Base-by-base conservation (phyloP, 805 yeast genomes). In the Kodamaea restingae region DNA sequence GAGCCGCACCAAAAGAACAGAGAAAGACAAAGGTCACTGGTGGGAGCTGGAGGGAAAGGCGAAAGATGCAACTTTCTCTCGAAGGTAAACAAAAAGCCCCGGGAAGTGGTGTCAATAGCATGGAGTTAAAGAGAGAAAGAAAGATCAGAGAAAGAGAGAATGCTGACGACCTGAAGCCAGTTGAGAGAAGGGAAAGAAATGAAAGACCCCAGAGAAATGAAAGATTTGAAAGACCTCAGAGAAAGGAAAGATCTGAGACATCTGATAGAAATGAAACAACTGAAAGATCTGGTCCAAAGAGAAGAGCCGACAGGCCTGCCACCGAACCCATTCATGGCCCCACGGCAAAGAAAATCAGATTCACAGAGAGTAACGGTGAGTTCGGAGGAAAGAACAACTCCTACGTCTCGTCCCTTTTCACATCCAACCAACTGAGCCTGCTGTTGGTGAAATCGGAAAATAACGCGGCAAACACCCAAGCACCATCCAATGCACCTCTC, bases 351-450 rank as follows among this genome's bases (percentile, higher is more conserved):
- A 61, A 59, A 44, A 60, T 60, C n/a, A 61, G 66, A 44, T 66
- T 67, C 45, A 47, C 67, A 3, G 81, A 76, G 53, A 60, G 71
- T 7, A 64, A 70, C 38, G 81, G 81, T 4, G 74, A 70, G 46
- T 54, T 55, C 37, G 80, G 79, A 5, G 82, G 82, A 3, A 70
- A 67, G 42, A 68, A 74, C 46, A 73, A 75, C 47, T 79, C 91
- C 7, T 80, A 81, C 50, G 88, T 91, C 2, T 86, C 97, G 0
- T 91, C 97, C 1, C 65, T 91, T 38, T 91, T 91, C 69, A 67
- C 73, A 1, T 61, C 70, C 18, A 66, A 66, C 43, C 51, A 41
- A 8, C 38, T 43, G 18, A 50, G 48, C 18, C 75, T 90, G 0
- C 76, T 84, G 2, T 79, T 81, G 45, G 64, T 59, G 2, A 61